Evolutionary conservation across 2,329 filamentous ascomycete species (phyloP).

Genomic region (Magnaporthiopsis incrustans): DNA sequence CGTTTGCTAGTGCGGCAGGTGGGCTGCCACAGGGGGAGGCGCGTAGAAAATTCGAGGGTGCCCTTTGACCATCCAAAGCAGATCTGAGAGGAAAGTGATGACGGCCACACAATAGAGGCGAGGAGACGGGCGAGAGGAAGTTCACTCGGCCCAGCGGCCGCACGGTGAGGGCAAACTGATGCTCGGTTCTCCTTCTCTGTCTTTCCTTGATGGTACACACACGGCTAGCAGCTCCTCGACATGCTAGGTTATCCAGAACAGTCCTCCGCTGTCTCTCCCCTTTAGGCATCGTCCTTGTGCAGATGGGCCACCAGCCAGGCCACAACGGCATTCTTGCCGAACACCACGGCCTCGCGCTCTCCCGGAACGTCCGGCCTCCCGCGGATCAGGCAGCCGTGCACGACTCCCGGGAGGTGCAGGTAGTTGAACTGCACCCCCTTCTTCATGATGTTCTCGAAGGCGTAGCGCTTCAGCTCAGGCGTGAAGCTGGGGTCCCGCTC

Average conservation of each 20-base stretch:
- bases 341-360: conserved; percentile 35
- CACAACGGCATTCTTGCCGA: conserved; percentile 39
- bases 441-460: conserved; percentile 28
- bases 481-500: conserved; percentile 34
- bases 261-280: neutral
- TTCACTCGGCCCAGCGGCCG: no score
- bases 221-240: neutral
- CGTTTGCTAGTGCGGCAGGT: no score
- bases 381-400: conserved; percentile 36
- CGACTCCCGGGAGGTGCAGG: conserved; percentile 40
- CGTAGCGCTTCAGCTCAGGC: conserved; percentile 35
- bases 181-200: no score
- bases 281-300: conserved; percentile 9
- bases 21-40: no score
- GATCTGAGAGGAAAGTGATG: no score
- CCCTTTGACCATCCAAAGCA: no score
- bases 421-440: conserved; percentile 37
- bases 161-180: no score
- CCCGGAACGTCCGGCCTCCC: conserved; percentile 29
- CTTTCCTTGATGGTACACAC: neutral
- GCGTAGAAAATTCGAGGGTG: no score
- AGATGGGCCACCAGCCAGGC: conserved; percentile 31
- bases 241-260: neutral
- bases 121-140: no score
- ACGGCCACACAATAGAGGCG: no score